Base-by-base conservation (phyloP, 2,329 filamentous ascomycete genomes). In the Colletotrichum tropicicola region DNA sequence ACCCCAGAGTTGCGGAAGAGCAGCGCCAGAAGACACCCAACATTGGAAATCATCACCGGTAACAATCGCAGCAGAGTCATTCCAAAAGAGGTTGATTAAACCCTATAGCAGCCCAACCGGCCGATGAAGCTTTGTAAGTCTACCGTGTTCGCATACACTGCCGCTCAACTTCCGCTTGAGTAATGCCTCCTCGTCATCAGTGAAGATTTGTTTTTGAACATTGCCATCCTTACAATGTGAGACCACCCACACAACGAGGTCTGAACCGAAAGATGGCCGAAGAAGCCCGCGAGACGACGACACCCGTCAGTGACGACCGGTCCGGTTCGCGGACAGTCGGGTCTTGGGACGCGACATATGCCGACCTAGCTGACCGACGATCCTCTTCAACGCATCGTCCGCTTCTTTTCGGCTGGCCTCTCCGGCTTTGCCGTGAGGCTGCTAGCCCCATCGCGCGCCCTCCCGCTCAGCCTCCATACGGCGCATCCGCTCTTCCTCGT, bases 391-490 rank as follows among this genome's bases (percentile, higher is more conserved):
- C 35, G 44, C 43, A 13, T 37, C 35, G 54, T 37, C 30, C 21
- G 30, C 23, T 30, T 39, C 21, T 19, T 48, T 45, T 8, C 13
- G 32, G 27, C 57, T 13, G 43, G 12, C 23, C 19, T 44, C 23
- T 12, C 10, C 21, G 13, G 39, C 17, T 28, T 17, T 12, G 19
- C 23, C 49, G 47, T 28, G 13, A 10, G 48, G 17, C 63, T 51
- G 49, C 70, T 76, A 84, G 37, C 77, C 79, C 82, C 82, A 86
- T 41, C 84, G 79, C 9, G 77, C 79, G 47, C 78, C 80, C 71
- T 91, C 88, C 66, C 89, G 80, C 75, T 91, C 88, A 28, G 80
- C 83, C 74, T 90, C 88, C 45, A 87, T 75, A 65, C 86, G 77
- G 49, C 81, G 81, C 82, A 84, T 84, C 67, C 83, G 80, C 70